Evolutionary conservation across 129 eudicot species (phyloP).

Genomic region (Cynara cardunculus): DNA sequence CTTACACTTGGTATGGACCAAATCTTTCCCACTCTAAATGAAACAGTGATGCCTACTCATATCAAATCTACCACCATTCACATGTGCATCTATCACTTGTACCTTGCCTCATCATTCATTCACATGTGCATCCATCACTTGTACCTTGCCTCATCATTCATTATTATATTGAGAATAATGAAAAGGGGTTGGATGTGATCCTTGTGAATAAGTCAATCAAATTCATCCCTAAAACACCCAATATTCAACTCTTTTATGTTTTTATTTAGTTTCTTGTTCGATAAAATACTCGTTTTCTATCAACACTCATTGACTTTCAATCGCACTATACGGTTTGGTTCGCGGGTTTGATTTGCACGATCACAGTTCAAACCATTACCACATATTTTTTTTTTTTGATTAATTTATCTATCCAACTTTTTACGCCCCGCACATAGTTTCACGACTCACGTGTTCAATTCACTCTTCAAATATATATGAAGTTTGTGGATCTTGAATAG

Average conservation of each 20-base stretch:
- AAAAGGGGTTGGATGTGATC: not conserved
- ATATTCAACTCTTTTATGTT: not conserved
- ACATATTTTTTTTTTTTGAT: not conserved
- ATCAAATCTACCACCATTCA: conserved; percentile 6
- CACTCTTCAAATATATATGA: no score
- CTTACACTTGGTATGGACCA: conserved; percentile 12
- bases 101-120: not conserved
- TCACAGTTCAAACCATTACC: not conserved
- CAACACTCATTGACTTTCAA: no score
- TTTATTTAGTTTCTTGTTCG: no score
- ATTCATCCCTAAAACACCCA: not conserved
- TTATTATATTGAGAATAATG: conserved; percentile 1
- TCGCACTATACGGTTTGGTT: no score
- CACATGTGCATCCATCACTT: not conserved
- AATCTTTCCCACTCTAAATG: conserved; percentile 16
- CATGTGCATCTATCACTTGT: not conserved
- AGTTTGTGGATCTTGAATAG: no score
- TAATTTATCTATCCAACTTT: no score
- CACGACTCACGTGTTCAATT: no score
- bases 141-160: not conserved
- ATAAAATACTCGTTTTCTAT: no score
- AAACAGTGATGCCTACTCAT: conserved; percentile 4
- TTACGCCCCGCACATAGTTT: no score
- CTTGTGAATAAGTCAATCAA: not conserved
- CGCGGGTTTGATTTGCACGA: no score